These are phyloP conservation scores for Yamagishiella unicocca DNA, from an alignment of 139 green algal species.

Conservation along the genomic window DNA sequence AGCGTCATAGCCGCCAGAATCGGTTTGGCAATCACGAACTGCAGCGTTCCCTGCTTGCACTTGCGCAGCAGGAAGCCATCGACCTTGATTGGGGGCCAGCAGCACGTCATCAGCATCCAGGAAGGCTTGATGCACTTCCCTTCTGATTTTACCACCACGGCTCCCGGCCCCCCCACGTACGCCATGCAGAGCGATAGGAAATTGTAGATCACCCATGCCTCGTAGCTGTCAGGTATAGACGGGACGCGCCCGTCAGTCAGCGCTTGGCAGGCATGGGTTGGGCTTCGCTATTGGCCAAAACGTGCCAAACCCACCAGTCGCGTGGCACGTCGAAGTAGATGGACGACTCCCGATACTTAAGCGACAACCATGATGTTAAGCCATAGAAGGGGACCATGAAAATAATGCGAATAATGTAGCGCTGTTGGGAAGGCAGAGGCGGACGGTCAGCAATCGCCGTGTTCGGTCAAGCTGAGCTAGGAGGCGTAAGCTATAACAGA, in stretches of 20 bases:
- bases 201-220: conserved; percentile 98
- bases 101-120: conserved; percentile 91
- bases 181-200: conserved; percentile 95
- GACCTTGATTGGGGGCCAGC: conserved; percentile 85
- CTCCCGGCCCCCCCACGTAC: conserved; percentile 95
- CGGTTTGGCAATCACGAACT: conserved; percentile 98
- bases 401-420: conserved; percentile 98
- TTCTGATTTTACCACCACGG: conserved; percentile 89
- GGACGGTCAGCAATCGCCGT: not conserved
- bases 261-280: too few relatives aligned
- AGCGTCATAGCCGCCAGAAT: conserved; percentile 87
- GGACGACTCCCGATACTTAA: conserved; percentile 76
- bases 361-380: conserved; percentile 84
- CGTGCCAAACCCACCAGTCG: conserved; percentile 79
- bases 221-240: conserved; percentile 86
- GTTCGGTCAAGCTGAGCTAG: not conserved
- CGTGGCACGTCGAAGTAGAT: conserved; percentile 93
- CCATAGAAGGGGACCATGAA: conserved; percentile 98
- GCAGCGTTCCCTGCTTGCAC: conserved; percentile 92
- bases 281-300: too few relatives aligned
- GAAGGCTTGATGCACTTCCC: conserved; percentile 88
- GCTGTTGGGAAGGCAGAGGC: conserved; percentile 63
- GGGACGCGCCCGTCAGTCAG: too few relatives aligned
- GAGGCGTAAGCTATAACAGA: not conserved
- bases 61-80: conserved; percentile 86